phyloP scores from a whole-genome alignment of 2,329 filamentous ascomycete species.

The Trichoderma semiorbis region DNA sequence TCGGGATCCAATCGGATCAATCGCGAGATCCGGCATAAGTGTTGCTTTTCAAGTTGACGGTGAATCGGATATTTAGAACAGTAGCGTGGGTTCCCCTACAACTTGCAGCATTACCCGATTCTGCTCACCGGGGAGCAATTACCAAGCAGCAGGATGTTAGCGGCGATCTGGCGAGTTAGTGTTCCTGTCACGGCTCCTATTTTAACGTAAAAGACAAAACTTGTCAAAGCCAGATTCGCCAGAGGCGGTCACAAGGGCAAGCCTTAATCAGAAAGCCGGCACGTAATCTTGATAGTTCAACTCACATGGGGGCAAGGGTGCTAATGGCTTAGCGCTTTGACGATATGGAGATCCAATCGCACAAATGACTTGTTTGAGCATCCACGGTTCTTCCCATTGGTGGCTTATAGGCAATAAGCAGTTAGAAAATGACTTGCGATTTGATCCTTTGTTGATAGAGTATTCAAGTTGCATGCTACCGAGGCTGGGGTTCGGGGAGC shows the following conservation, averaged over 20 bases:
- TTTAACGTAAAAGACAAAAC: not conserved
- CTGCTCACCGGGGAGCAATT: conserved; percentile 4
- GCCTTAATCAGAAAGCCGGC: not conserved
- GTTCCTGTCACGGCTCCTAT: not conserved
- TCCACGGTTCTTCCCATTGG: not conserved
- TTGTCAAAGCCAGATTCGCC: conserved; percentile 2
- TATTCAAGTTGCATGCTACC: not conserved
- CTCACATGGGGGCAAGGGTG: not conserved
- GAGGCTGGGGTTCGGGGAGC: not conserved
- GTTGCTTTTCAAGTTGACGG: not conserved
- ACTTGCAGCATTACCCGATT: not conserved
- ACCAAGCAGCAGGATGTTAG: not conserved
- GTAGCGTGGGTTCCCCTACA: not conserved
- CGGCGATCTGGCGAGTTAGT: not conserved
- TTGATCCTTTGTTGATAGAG: not conserved
- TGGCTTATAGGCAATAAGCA: not conserved
- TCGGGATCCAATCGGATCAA: not conserved
- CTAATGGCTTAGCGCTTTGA: not conserved
- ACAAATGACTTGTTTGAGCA: not conserved
- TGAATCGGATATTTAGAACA: not conserved
- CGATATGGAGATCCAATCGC: not conserved
- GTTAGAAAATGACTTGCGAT: not conserved
- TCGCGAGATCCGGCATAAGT: not conserved
- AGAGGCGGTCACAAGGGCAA: conserved; percentile 1
- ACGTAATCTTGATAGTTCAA: not conserved